Conservation (phyloP, 1,284 basidiomycete genomes). For the Cyathus olla region DNA sequence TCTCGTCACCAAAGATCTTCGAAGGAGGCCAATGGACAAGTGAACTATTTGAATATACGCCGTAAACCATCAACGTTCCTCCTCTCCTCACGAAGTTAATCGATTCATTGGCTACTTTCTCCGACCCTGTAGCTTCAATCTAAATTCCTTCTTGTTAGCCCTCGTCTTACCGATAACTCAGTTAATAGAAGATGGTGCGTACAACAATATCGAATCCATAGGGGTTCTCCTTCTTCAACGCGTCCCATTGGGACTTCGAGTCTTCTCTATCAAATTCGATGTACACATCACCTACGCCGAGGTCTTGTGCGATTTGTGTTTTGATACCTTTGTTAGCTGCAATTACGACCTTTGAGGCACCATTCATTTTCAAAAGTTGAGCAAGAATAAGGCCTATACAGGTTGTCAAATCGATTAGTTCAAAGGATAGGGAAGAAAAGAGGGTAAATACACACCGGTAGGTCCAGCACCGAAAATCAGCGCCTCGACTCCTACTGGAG, state of each 20-base stretch:
- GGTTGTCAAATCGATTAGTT: neutral
- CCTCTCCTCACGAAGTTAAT: slow-evolving; percentile 89
- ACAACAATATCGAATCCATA: slow-evolving; percentile 91
- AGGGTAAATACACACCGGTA: slow-evolving; percentile 39
- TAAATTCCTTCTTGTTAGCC: slow-evolving; percentile 23
- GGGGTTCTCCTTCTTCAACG: slow-evolving; percentile 83
- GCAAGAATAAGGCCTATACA: slow-evolving; percentile 81
- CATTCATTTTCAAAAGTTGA: slow-evolving; percentile 87
- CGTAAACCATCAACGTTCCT: slow-evolving; percentile 80
- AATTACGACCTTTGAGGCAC: slow-evolving; percentile 80
- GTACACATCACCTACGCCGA: slow-evolving; percentile 85
- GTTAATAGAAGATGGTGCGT: slow-evolving; percentile 17
- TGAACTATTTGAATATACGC: slow-evolving; percentile 81
- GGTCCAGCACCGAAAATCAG: slow-evolving; percentile 86
- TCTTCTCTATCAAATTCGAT: slow-evolving; percentile 84
- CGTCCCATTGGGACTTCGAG: slow-evolving; percentile 83
- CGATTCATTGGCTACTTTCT: slow-evolving; percentile 82
- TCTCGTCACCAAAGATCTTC: slow-evolving; percentile 89
- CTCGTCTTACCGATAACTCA: too few species aligned
- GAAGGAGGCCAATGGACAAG: slow-evolving; percentile 86
- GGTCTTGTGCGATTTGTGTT: slow-evolving; percentile 82
- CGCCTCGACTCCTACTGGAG: slow-evolving; percentile 82
- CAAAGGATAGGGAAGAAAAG: neutral
- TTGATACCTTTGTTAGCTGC: slow-evolving; percentile 91
- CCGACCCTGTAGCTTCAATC: slow-evolving; percentile 88